Base-by-base conservation (phyloP, 1,139 yeast genomes). In the Debaryomyces robertsiae region DNA sequence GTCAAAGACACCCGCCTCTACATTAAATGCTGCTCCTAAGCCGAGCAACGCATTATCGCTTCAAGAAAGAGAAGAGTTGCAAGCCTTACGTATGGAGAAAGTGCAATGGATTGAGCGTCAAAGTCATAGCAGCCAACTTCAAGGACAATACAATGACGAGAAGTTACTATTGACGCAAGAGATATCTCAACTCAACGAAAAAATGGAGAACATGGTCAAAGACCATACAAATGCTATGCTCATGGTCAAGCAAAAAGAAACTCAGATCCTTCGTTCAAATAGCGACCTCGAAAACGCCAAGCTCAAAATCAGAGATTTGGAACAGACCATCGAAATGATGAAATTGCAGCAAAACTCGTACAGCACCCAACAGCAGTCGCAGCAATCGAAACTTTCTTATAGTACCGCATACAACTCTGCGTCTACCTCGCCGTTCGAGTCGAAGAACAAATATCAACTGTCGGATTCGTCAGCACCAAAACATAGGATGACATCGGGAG, bases 181-280 rank as follows among this genome's bases (percentile, higher is more conserved):
- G 52, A 63, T 73, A 6, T 43, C 53, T 34, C 70, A 60, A 49
- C 58, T 56, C 54, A 76, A 49, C 25, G 39, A 45, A 1, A 47
- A 52, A 55, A 55, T 61, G 36, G 82, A 64, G 49, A 66, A 60
- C 47, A 55, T 63, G 25, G 63, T 67, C 42, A 78, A 72, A 41
- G 83, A 78, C 40, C 73, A 73, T 36, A 78, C 83, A 2, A 70
- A 69, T 36, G 73, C 76, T 38, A 65, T 69, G 29, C 66, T 82
- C 48, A 69, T 74, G 45, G 60, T 79, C 22, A 82, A 83, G 56
- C 81, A 85, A 33, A 81, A 79, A 48, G 93, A 84, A 39, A 78
- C 85, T 0, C 89, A 82, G 53, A 63, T 84, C 4, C 68, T 74
- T 28, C 64, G 91, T 34, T 66, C 80, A 14, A 75, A 69, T 39